Evolutionary conservation across 495 filamentous ascomycete species (phyloP), one percentile per base, ranked within the genome.

Genomic region (Sordaria brevicollis): DNA sequence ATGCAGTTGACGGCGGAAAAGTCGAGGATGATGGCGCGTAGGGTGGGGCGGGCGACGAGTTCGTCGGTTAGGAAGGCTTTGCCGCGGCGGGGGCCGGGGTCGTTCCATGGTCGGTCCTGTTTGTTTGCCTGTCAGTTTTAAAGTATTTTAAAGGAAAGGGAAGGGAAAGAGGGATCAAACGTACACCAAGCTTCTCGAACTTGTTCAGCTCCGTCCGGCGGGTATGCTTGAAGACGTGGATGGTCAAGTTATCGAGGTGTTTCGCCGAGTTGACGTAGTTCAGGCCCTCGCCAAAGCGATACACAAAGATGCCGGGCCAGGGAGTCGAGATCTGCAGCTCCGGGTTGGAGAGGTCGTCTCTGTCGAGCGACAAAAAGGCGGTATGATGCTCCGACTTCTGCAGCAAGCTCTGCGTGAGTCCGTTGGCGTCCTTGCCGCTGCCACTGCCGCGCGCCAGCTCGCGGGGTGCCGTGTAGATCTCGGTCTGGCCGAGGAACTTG

Each of bases 51-150:
- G 34, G 71, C 65, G 62, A 75, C 75, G 35, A 74, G 77, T 37
- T 81, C 78, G 15, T 79, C 77, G 6, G 38, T 57, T 15, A 75
- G 65, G 13, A 35, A 17, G 4, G 43, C 31, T 73, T 88, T 78
- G 69, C 88, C 88, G 68, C 83, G 85, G n/a, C 87, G 84, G 21
- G 93, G 92, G 41, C 91, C 94, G 2, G 94, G 90, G 77, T 97
- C 89, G 76, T 97, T 97, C 94, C 94, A 98, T 0, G 81, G 85
- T n/a, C 78, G 79, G 35, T 83, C 83, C 76, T 76, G 72, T 67
- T 8, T 65, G 9, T 7, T 41, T 17, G 6, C 29, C 19, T 74
- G 70, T 39, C 71, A 72, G 19, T 72, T 72, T 9, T 15, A 62
- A 8, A 34, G 17, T 11, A 15, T 19, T 29, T n/a, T n/a, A n/a